A percentile compares a stretch with the other conserved stretches of the same genome.
These are phyloP conservation scores for Eucalyptus viminalis DNA, from an alignment of 345 rosid species.

Conservation along the genomic window DNA sequence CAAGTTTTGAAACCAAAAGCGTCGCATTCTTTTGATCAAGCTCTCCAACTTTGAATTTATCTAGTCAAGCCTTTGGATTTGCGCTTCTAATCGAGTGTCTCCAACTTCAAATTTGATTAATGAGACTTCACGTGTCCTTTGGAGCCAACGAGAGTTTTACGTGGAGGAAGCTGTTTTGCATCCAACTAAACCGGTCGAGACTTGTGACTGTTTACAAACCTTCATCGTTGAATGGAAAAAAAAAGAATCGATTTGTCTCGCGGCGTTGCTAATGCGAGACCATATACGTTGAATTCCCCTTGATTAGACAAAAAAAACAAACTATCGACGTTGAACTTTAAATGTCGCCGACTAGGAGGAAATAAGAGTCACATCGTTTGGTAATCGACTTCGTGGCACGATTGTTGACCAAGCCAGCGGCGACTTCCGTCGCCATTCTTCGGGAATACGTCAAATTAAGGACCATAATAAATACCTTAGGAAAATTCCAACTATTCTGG, in stretches of 20 bases:
- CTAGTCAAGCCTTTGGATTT: background rate
- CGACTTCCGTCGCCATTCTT: background rate
- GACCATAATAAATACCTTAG: background rate
- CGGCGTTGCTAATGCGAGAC: background rate
- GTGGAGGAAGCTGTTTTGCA: background rate
- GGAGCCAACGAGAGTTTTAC: background rate
- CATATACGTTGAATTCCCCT: background rate
- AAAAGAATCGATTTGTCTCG: background rate
- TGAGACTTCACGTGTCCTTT: background rate
- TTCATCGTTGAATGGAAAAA: background rate
- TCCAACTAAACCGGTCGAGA: background rate
- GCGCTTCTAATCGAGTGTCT: background rate
- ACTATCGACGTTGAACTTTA: background rate
- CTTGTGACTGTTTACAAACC: background rate
- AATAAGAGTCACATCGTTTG: background rate
- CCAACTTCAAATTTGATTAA: background rate
- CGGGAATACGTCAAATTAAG: background rate
- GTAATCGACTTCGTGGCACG: background rate
- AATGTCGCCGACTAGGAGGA: background rate
- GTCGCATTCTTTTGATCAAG: background rate
- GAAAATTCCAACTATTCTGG: background rate
- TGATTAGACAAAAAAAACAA: background rate
- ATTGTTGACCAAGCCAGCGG: background rate
- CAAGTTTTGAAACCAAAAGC: background rate
- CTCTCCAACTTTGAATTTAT: background rate